Percentiles rank a stretch among this genome's conserved stretches.
These are phyloP conservation scores for Poa pratensis DNA, from an alignment of 176 grass and related monocot genomes.

Conservation along the genomic window DNA sequence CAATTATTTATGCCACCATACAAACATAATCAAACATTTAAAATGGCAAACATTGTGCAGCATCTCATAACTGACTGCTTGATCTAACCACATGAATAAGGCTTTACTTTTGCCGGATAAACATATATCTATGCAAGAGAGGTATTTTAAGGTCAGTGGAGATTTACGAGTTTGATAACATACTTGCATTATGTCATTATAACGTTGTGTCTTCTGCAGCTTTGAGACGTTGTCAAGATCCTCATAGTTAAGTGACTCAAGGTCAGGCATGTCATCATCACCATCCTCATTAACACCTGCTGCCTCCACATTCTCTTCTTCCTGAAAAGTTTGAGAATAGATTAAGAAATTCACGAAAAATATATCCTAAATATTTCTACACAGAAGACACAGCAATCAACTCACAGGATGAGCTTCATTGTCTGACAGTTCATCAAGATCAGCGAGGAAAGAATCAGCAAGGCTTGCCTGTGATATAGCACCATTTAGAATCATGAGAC, in stretches of 20 bases:
- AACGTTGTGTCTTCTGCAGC: conserved; percentile 65
- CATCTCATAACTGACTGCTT: conserved; percentile 1
- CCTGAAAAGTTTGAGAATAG: conserved; percentile 49
- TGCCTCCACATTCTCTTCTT: conserved; percentile 52
- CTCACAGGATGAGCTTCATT: conserved; percentile 83
- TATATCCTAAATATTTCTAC: neutral
- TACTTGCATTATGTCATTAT: conserved; percentile 81
- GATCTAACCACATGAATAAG: neutral
- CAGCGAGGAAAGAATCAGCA: conserved; percentile 93
- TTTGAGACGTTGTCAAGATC: conserved; percentile 78
- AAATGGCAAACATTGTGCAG: neutral
- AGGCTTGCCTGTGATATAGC: conserved; percentile 69
- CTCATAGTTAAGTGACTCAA: conserved; percentile 66
- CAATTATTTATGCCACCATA: no score
- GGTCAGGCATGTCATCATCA: conserved; percentile 55
- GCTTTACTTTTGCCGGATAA: neutral
- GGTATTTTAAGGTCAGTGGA: neutral
- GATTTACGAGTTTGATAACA: conserved; percentile 11
- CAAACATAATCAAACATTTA: no score
- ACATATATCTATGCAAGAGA: neutral
- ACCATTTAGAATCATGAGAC: neutral
- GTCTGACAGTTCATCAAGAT: conserved; percentile 91
- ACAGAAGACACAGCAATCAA: conserved; percentile 34
- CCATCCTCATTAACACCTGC: conserved; percentile 57
- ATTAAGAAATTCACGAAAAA: neutral